Evolutionary conservation across 1,284 basidiomycete species (phyloP).

Genomic region (Malassezia arunalokei): DNA sequence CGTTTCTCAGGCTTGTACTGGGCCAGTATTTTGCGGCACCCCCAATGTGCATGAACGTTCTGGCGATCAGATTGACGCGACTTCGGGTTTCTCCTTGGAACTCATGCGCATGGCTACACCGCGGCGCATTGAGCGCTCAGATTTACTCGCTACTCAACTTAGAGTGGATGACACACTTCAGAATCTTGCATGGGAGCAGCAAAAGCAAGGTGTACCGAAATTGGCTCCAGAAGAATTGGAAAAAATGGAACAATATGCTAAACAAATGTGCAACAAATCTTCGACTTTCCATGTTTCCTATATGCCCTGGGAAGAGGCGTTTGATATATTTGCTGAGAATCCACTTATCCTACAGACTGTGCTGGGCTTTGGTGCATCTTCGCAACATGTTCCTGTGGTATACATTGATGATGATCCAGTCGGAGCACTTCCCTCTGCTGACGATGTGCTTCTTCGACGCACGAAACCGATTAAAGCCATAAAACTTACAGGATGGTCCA

Average conservation of each 20-base stretch:
- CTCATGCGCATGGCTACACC: neutral
- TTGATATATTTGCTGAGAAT: slow-evolving; percentile 10
- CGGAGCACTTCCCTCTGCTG: slow-evolving; percentile 1
- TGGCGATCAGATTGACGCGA: neutral
- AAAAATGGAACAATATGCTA: neutral
- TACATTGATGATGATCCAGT: neutral
- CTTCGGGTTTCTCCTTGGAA: slow-evolving; percentile 13
- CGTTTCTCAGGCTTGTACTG: neutral
- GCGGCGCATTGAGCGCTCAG: neutral
- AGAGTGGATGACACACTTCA: slow-evolving; percentile 4
- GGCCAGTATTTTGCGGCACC: neutral
- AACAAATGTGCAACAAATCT: neutral
- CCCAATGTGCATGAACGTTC: slow-evolving; percentile 3
- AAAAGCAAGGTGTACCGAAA: neutral
- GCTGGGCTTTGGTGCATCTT: neutral
- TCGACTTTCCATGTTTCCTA: neutral
- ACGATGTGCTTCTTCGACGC: slow-evolving; percentile 7
- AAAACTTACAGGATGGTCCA: slow-evolving; percentile 15
- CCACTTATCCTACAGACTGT: neutral
- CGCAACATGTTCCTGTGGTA: slow-evolving; percentile 6
- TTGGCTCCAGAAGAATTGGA: neutral
- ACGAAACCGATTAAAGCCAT: slow-evolving; percentile 16
- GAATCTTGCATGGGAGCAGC: neutral
- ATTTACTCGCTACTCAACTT: neutral
- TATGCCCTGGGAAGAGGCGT: neutral